Base-by-base conservation (phyloP, 345 rosid species). In the Camelina hispida region DNA sequence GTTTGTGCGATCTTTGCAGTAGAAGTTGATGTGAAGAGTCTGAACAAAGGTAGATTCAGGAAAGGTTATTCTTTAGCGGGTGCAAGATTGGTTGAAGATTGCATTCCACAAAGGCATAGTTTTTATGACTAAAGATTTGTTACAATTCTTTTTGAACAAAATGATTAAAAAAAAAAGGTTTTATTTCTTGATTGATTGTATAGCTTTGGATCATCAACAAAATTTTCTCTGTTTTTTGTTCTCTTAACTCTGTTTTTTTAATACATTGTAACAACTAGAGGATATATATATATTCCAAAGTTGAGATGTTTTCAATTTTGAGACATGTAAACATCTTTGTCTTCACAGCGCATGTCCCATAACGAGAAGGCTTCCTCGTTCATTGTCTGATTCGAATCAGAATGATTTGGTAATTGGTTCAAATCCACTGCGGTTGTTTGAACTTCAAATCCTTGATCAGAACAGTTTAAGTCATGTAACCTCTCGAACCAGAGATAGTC, bases 1-100 rank as follows among this genome's bases (percentile, higher is more conserved):
- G 99, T 96, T 14, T 96, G 94, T 13, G 86, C 96, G 0, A 78
- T 88, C 13, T 93, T 96, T 68, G 83, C 88, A 0, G 85, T 91
- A 62, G 87, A 84, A 52, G 93, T 89, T 53, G 89, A 83, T 69
- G 81, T 80, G 22, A 81, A 82, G 73, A 89, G 74, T 57, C 77
- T 78, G 25, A 72, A 16, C 50, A 73, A 58, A 58, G 80, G 72
- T 75, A 83, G 64, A 83, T 84, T 90, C 55, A 85, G 91, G 58
- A 95, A 95, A 69, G 93, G 96, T 8, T 89, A 82, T 75, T 90
- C 93, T 0, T 88, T 85, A 66, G 81, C 86, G 0, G 76, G 77
- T 58, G 22, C 85, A 32, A 87, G 82, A 76, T 20, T 78, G 28
- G 84, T 80, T 68, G 89, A 84, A 44, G 91, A 87, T 22, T 80